A percentile compares a stretch with the other conserved stretches of the same genome.
phyloP scores from a whole-genome alignment of 257 asterid species.

The Cordia subcordata region DNA sequence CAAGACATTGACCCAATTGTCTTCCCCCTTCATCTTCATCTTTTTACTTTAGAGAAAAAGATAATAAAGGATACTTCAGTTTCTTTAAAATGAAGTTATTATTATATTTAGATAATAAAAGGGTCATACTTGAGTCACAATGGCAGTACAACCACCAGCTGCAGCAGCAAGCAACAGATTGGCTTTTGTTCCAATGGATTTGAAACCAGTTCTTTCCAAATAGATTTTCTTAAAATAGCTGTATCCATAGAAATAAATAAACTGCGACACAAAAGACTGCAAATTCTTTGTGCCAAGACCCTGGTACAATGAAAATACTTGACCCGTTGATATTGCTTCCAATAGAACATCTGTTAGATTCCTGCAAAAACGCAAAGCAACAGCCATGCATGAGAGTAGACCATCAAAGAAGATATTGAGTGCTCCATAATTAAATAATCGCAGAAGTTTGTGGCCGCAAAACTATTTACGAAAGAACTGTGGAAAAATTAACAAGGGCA shows the following conservation, averaged over 20 bases:
- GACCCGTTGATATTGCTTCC: constrained; percentile 41
- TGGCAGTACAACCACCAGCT: constrained; percentile 45
- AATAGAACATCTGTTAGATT: constrained; percentile 34
- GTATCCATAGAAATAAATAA: constrained; percentile 44
- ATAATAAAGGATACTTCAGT: too few species aligned
- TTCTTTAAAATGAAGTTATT: too few species aligned
- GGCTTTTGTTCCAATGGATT: constrained; percentile 42
- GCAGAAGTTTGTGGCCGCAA: too few species aligned
- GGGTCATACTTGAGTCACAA: constrained; percentile 32
- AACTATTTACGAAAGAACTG: neutral
- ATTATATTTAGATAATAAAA: too few species aligned
- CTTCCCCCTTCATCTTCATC: neutral
- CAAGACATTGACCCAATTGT: neutral
- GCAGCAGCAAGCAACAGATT: constrained; percentile 44
- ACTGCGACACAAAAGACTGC: constrained; percentile 41
- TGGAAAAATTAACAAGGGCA: too few species aligned
- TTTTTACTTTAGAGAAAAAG: neutral
- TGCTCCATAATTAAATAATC: too few species aligned
- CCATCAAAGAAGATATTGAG: neutral
- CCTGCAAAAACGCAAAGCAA: constrained; percentile 23
- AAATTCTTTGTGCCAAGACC: constrained; percentile 46
- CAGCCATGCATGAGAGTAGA: neutral
- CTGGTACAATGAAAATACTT: constrained; percentile 32
- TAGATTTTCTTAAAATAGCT: constrained; percentile 41
- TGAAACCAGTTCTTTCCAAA: constrained; percentile 33